Conservation (phyloP, 768 basidiomycete genomes). For the Tricholoma matsutake region DNA sequence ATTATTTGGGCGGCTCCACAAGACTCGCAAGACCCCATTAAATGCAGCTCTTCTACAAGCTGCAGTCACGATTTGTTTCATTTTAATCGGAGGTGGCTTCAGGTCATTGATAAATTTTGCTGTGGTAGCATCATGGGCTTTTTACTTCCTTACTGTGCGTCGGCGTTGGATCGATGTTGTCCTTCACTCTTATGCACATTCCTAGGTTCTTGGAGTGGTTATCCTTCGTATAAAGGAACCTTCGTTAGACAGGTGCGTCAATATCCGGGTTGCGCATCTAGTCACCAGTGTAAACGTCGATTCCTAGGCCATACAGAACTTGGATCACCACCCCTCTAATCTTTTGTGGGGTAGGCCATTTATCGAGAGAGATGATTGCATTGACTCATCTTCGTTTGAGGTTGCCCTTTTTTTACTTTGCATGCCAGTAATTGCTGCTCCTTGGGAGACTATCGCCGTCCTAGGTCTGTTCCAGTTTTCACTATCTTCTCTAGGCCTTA, state of each 20-base stretch:
- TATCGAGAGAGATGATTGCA: not conserved
- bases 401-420: constrained; percentile 87
- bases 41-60: constrained; percentile 86
- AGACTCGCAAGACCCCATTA: constrained; percentile 75
- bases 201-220: constrained; percentile 81
- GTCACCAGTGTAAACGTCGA: not conserved
- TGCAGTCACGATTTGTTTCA: constrained; percentile 69
- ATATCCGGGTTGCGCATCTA: not conserved
- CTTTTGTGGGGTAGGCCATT: constrained; percentile 74
- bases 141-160: constrained; percentile 81
- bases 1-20: constrained; percentile 76
- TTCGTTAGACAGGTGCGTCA: constrained; percentile 61
- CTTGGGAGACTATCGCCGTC: constrained; percentile 82
- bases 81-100: constrained; percentile 87
- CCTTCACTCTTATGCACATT: not conserved
- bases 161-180: not conserved
- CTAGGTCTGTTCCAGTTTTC: constrained; percentile 52
- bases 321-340: constrained; percentile 88
- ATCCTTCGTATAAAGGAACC: constrained; percentile 91
- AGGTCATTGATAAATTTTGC: constrained; percentile 86
- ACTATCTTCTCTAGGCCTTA: not conserved
- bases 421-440: constrained; percentile 95
- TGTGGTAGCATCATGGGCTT: constrained; percentile 83
- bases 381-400: constrained; percentile 32
- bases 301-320: constrained; percentile 82